These are phyloP conservation scores for Wickerhamiella parazyma DNA, from an alignment of 805 yeast genomes.

Conservation along the genomic window DNA sequence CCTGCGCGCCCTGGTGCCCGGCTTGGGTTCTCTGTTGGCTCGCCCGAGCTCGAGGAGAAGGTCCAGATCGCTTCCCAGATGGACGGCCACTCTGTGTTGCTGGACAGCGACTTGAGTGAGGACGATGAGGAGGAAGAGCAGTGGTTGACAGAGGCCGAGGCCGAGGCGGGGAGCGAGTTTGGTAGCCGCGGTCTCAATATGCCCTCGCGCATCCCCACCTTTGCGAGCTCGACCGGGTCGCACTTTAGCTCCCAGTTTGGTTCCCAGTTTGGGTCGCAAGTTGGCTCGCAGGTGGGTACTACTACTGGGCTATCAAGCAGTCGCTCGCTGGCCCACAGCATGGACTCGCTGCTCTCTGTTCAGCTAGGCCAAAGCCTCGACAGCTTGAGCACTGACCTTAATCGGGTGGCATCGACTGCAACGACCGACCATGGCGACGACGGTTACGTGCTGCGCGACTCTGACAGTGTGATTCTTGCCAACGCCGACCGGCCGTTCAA, in stretches of 20 bases:
- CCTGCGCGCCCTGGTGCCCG: conserved; percentile 5
- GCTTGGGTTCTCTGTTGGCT: not conserved
- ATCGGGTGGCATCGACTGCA: conserved; percentile 5
- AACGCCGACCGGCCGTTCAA: conserved; percentile 4
- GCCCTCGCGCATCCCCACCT: conserved; percentile 2
- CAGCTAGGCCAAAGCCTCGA: conserved; percentile 10
- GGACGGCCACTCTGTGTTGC: not conserved
- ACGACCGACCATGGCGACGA: not conserved
- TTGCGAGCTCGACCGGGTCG: not conserved
- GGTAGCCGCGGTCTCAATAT: not conserved
- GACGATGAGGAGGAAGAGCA: conserved; percentile 4
- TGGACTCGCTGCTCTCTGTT: conserved; percentile 5
- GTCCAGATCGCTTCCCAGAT: not conserved
- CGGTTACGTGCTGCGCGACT: conserved; percentile 11
- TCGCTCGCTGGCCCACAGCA: not conserved
- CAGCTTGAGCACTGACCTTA: conserved; percentile 7
- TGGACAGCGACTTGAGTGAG: conserved; percentile 7
- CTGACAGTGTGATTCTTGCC: conserved; percentile 7
- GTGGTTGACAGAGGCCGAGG: conserved; percentile 5
- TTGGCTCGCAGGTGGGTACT: not conserved
- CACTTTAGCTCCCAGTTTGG: not conserved
- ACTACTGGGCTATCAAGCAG: not conserved
- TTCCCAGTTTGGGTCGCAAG: not conserved
- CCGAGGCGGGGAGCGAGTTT: conserved; percentile 1
- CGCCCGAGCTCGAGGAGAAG: conserved; percentile 7